A percentile compares a stretch with the other conserved stretches of the same genome.
These are phyloP conservation scores for Aspergillus luchuensis DNA, from an alignment of 2,329 filamentous ascomycete species.

Conservation along the genomic window DNA sequence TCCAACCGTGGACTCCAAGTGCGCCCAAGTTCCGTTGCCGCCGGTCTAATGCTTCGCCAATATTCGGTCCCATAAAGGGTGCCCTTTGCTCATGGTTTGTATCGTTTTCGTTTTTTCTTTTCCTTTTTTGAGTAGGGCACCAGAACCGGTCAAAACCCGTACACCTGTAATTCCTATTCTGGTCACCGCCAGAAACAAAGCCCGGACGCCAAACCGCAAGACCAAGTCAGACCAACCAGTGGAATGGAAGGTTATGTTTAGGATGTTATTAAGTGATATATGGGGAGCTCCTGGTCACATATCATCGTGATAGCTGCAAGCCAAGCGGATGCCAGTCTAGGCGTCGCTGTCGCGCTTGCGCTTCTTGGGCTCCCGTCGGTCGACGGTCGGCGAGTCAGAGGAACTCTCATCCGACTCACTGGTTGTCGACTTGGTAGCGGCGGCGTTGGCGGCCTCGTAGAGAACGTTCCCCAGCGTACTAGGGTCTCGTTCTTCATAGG, in stretches of 20 bases:
- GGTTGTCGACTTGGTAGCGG: constrained; percentile 61
- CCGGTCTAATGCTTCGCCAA: constrained; percentile 20
- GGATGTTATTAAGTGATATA: constrained; percentile 36
- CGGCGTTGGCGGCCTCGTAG: constrained; percentile 76
- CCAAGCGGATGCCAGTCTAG: constrained; percentile 40
- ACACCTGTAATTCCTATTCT: constrained; percentile 26
- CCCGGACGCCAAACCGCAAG: constrained; percentile 40
- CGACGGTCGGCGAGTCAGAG: constrained; percentile 34
- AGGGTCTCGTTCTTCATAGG: constrained; percentile 60
- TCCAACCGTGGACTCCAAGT: constrained; percentile 21
- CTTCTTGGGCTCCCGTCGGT: constrained; percentile 69
- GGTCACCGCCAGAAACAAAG: constrained; percentile 31
- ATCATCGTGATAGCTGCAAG: constrained; percentile 35
- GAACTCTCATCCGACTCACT: constrained; percentile 44
- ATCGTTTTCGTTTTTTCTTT: constrained; percentile 3
- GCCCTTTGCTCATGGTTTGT: constrained; percentile 13
- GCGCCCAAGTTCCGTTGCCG: constrained; percentile 20
- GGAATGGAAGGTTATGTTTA: constrained; percentile 27
- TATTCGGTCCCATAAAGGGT: constrained; percentile 11
- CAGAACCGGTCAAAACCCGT: constrained; percentile 18
- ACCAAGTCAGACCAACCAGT: constrained; percentile 29
- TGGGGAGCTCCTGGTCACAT: constrained; percentile 44
- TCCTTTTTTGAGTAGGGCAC: not conserved
- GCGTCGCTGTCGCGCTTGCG: constrained; percentile 69
- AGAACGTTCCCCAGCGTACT: constrained; percentile 72